Conservation (phyloP, 2,329 filamentous ascomycete genomes). For the Herpomyces periplanetae region DNA sequence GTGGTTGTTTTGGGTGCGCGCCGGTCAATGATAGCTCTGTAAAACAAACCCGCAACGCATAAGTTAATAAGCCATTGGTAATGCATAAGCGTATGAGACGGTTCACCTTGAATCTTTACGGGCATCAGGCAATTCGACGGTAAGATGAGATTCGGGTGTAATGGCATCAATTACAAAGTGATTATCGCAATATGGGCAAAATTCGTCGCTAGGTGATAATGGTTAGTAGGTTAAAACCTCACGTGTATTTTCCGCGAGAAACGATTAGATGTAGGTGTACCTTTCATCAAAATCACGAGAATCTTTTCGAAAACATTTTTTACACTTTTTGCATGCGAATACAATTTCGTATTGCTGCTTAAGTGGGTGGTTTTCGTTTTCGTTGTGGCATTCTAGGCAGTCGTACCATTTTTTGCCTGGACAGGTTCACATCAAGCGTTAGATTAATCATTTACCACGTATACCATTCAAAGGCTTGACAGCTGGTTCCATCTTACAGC, state of each 20-base stretch:
- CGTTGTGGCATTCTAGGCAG: conserved; percentile 68
- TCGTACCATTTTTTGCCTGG: conserved; percentile 89
- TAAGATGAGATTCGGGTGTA: conserved; percentile 38
- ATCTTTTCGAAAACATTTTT: conserved; percentile 87
- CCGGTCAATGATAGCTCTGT: too few species aligned
- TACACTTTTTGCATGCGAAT: conserved; percentile 96
- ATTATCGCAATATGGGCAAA: conserved; percentile 95
- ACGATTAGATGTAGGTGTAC: conserved; percentile 5
- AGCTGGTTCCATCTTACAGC: conserved; percentile 20
- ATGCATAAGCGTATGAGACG: too few species aligned
- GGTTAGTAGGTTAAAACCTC: conserved; percentile 2
- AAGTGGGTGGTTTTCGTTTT: conserved; percentile 36
- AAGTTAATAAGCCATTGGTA: too few species aligned
- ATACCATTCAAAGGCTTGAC: not conserved
- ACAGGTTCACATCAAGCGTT: conserved; percentile 1
- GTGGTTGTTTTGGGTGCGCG: too few species aligned
- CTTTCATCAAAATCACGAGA: conserved; percentile 61
- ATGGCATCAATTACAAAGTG: conserved; percentile 76
- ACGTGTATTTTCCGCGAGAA: not conserved
- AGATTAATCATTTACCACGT: conserved; percentile 1
- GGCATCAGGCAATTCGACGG: conserved; percentile 66
- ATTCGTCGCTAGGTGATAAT: conserved; percentile 27
- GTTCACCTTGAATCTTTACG: conserved; percentile 28
- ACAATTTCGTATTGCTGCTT: conserved; percentile 46
- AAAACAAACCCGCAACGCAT: too few species aligned